phyloP scores from a whole-genome alignment of 2,329 filamentous ascomycete species.

The Penicillium corylophilum region DNA sequence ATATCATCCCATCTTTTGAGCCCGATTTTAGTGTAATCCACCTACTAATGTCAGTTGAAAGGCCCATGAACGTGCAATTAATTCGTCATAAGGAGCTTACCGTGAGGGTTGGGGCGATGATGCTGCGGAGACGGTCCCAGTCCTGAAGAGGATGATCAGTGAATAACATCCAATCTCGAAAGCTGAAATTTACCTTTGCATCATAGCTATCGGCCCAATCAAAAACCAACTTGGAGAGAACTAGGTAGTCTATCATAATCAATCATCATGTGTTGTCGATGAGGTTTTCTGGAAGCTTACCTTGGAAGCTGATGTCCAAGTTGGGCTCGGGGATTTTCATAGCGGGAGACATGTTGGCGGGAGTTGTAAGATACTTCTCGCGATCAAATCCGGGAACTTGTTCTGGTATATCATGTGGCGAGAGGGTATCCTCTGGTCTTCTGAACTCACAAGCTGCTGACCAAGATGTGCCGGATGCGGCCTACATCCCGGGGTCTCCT shows the following conservation, averaged over 20 bases:
- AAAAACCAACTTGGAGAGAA: conserved; percentile 36
- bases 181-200: conserved; percentile 34
- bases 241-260: conserved; percentile 32
- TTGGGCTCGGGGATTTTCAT: conserved; percentile 40
- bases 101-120: conserved; percentile 43
- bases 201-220: conserved; percentile 50
- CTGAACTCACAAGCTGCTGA: neutral
- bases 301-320: conserved; percentile 29
- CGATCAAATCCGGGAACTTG: neutral
- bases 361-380: neutral
- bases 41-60: conserved; percentile 37
- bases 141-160: conserved; percentile 21
- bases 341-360: conserved; percentile 21
- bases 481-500: neutral
- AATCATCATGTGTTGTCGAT: conserved; percentile 6
- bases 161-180: neutral
- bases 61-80: neutral
- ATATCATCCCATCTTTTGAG: conserved; percentile 62
- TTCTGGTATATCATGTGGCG: conserved; percentile 1
- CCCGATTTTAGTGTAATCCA: conserved; percentile 69
- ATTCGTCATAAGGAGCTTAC: conserved; percentile 3
- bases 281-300: conserved; percentile 1
- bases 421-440: neutral
- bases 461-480: neutral
- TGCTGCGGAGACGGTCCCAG: conserved; percentile 41